These are phyloP conservation scores for Crinitomyces ghanaensis DNA, from an alignment of 805 yeast genomes.

Conservation along the genomic window DNA sequence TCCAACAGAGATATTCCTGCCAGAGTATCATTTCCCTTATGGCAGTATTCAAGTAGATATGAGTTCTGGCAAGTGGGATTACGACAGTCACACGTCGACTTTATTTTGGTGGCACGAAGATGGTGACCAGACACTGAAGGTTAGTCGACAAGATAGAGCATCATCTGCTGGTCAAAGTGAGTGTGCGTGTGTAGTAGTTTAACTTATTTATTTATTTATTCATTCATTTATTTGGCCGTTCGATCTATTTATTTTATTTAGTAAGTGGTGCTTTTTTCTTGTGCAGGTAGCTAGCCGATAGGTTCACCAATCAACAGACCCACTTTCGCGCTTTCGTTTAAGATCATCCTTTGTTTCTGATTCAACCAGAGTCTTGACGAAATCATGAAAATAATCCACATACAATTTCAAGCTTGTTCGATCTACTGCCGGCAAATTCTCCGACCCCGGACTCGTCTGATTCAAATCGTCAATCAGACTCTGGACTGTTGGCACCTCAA, in stretches of 20 bases:
- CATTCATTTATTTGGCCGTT: too few species aligned
- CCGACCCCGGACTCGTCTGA: conserved; percentile 18
- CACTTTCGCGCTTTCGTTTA: conserved; percentile 33
- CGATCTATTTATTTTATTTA: too few species aligned
- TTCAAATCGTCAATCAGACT: conserved; percentile 55
- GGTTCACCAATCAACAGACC: conserved; percentile 19
- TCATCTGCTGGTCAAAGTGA: too few species aligned
- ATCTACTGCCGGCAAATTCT: conserved; percentile 35
- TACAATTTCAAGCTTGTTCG: conserved; percentile 63
- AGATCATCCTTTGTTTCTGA: conserved; percentile 45
- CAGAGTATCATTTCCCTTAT: conserved; percentile 56
- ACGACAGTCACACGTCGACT: conserved; percentile 40
- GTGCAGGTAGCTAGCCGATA: too few species aligned
- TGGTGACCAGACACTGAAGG: conserved; percentile 6
- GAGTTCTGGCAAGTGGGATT: conserved; percentile 45
- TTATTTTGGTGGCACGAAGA: conserved; percentile 58
- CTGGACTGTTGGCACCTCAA: conserved; percentile 63
- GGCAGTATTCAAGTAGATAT: conserved; percentile 38
- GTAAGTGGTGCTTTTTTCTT: too few species aligned
- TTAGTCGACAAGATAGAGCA: not conserved
- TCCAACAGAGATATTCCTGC: conserved; percentile 58
- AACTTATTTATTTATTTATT: too few species aligned
- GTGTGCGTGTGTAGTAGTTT: too few species aligned
- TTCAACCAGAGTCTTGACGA: conserved; percentile 45
- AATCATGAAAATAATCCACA: conserved; percentile 51